Base-by-base conservation (phyloP, 2,329 filamentous ascomycete genomes). In the Metarhizium guizhouense region DNA sequence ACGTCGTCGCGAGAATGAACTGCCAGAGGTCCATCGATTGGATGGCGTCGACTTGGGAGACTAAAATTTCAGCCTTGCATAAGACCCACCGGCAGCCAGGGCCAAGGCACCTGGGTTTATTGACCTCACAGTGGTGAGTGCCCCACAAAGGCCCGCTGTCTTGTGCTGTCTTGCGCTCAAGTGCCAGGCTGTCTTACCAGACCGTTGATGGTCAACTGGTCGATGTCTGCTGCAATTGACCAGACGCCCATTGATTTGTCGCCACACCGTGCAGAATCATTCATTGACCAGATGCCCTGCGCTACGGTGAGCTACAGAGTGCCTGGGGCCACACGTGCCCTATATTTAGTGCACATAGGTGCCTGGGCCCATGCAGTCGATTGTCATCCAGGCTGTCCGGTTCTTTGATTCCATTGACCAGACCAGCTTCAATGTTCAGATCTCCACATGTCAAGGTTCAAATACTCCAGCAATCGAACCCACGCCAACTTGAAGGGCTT, bases 21-120 rank as follows among this genome's bases (percentile, higher is more conserved):
- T 14, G 13, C 10, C 20, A 40, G 38, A 40, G 32, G 45, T 30
- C 11, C 20, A 20, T 29, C 45, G 16, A 48, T 48, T 48, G 45
- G 45, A 48, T 48, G 45, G 36, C 51, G 10, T 6, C 13, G 29
- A 4, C 30, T 47, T 47, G 7, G n/a, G 14, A 40, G 10, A 32
- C 55, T 54, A 60, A 59, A 61, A 61, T 61, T 60, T 61, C 60
- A 62, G 59, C 61, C 61, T 61, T 59, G 58, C 58, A 49, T 49
- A 25, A 34, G 59, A 56, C 56, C 59, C 60, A 57, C 57, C 43
- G 38, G 38, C 14, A 16, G 11, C 38, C 38, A 40, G 38, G 11
- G 38, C 38, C 38, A 40, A 11, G 38, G 32, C 32, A 11, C 32
- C 38, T 7, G 3, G 25, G 25, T 25, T 25, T 25, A 25, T 25